Evolutionary conservation across 192 early-diverging fungal species (phyloP).

Genomic region (Coemansia sp.): DNA sequence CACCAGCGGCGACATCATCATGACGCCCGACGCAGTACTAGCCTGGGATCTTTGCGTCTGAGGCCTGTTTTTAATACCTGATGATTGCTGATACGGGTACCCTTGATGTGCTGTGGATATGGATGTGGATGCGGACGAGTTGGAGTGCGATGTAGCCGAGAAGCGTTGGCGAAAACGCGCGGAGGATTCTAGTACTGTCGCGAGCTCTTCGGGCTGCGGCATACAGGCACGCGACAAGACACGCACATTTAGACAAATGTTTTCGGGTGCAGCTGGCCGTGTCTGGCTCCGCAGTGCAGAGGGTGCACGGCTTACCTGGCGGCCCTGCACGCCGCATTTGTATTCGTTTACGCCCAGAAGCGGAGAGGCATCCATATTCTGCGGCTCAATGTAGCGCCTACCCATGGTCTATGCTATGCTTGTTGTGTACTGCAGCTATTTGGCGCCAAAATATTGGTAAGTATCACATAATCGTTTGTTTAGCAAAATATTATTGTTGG

Average conservation of each 20-base stretch:
- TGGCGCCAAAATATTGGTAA: no score
- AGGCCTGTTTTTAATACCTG: background rate
- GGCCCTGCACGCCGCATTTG: background rate
- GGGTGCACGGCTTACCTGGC: background rate
- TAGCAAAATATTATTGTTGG: no score
- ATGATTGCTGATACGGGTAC: no score
- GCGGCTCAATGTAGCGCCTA: conserved; percentile 7
- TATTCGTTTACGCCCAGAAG: conserved; percentile 16
- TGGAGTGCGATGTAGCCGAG: background rate
- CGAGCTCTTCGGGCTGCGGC: background rate
- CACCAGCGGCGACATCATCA: conserved; percentile 26
- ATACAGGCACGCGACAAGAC: conserved; percentile 3
- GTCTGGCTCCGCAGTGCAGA: conserved; percentile 1
- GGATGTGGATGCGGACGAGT: no score
- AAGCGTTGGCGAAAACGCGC: background rate
- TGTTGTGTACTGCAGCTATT: no score
- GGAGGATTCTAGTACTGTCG: no score
- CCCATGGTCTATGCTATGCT: conserved; percentile 10
- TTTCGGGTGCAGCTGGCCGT: conserved; percentile 2
- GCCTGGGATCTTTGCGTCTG: conserved; percentile 14
- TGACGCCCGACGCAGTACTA: background rate
- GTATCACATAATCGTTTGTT: background rate
- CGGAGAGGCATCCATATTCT: conserved; percentile 17
- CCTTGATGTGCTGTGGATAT: no score
- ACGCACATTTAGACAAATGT: conserved; percentile 9